Percentiles rank a stretch among this genome's conserved stretches.
phyloP scores from a whole-genome alignment of 192 early-diverging fungal species.

The Coemansia sp. region DNA sequence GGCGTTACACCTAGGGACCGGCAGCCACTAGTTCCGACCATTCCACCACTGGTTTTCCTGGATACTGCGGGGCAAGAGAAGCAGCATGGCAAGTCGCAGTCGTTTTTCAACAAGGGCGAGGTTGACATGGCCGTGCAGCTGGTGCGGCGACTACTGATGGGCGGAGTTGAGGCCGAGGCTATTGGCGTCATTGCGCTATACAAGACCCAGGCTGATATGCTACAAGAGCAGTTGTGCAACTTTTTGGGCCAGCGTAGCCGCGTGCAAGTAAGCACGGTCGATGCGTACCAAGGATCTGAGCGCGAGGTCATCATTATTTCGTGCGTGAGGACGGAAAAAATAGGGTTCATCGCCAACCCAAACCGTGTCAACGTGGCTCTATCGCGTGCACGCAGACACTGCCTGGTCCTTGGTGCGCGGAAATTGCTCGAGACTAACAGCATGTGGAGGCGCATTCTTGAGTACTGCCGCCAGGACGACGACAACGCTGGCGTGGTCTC shows the following conservation, averaged over 20 bases:
- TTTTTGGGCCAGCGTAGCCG: conserved; percentile 16
- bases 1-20: conserved; percentile 34
- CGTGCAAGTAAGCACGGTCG: conserved; percentile 59
- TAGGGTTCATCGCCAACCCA: conserved; percentile 57
- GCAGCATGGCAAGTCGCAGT: conserved; percentile 47
- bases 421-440: conserved; percentile 37
- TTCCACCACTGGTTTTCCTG: conserved; percentile 52
- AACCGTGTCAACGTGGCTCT: conserved; percentile 61
- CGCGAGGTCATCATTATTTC: conserved; percentile 59
- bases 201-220: conserved; percentile 48
- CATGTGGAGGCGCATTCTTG: conserved; percentile 50
- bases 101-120: conserved; percentile 54
- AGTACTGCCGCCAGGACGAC: conserved; percentile 31
- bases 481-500: conserved; percentile 8
- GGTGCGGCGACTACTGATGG: conserved; percentile 18
- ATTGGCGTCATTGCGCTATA: conserved; percentile 57
- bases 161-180: conserved; percentile 22
- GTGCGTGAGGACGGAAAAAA: conserved; percentile 51
- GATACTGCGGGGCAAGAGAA: conserved; percentile 47
- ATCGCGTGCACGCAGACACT: conserved; percentile 56
- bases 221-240: conserved; percentile 29
- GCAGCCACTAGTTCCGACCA: conserved; percentile 21
- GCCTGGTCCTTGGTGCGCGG: conserved; percentile 34
- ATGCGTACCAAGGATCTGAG: conserved; percentile 63
- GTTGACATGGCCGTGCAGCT: conserved; percentile 45